Base-by-base conservation (phyloP, 257 asterid species). In the Pogostemon cablin region DNA sequence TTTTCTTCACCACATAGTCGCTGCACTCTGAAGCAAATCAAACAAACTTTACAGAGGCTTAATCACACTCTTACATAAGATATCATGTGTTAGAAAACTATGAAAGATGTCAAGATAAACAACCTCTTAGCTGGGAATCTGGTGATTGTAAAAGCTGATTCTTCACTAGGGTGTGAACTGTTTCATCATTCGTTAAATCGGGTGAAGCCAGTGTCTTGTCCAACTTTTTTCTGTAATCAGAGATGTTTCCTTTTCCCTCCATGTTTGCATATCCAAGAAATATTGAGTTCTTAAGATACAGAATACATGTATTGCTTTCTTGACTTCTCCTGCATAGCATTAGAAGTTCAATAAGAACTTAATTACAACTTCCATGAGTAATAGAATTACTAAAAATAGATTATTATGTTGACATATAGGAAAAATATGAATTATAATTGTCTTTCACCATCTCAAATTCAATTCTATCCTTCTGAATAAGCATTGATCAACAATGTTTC, bases 131-230 rank as follows among this genome's bases (percentile, higher is more conserved):
- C 39, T 72, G 72, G 66, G 61, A 55, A 6, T 67, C 72, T 6
- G 80, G 65, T 48, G 96, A 88, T 10, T 79, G 72, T 12, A 82
- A 52, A 40, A 90, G 74, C 72, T 92, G 96, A 40, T 80, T 84
- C 82, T 80, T 85, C 69, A 92, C 87, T 20, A 85, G 91, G 42
- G 62, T 43, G 79, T 75, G 77, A 70, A 92, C 75, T 38, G 10
- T 78, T 73, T 84, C 91, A 55, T 79, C 72, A 68, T 80, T 71
- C 7, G 74, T 70, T 75, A 92, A 80, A 38, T 81, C 86, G 5
- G 80, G 75, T 12, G 84, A 86, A 48, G 85, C 53, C 65, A 92
- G 75, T 2, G 96, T 90, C 68, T 77, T 76, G 78, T 92, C 96
- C 69, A 92, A 75, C 65, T 77, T 78, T 75, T 50, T 69, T 79